phyloP scores from a whole-genome alignment of 306 rosid species.

The Styphnolobium japonicum region DNA sequence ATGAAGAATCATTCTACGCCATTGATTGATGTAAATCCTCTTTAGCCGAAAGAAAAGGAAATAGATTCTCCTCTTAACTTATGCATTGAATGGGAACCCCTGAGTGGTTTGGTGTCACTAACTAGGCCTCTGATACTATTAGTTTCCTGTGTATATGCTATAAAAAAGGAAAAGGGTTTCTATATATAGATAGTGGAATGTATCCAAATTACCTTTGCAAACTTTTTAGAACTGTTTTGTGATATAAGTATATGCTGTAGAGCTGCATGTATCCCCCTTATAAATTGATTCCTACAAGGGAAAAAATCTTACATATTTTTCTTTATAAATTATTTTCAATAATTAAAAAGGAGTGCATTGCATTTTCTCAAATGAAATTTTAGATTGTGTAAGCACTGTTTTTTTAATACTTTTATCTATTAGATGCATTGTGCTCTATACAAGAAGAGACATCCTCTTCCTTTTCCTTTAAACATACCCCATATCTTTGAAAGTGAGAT shows the following conservation, averaged over 20 bases:
- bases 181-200: background rate
- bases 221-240: too few species aligned
- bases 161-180: background rate
- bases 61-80: background rate
- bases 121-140: background rate
- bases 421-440: background rate
- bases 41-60: background rate
- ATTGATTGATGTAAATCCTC: background rate
- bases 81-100: background rate
- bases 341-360: background rate
- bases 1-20: conserved; percentile 1
- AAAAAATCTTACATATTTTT: background rate
- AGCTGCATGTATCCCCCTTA: background rate
- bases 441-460: background rate
- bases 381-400: background rate
- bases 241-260: background rate
- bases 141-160: background rate
- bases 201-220: too few species aligned
- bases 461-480: background rate
- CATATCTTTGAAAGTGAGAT: conserved; percentile 4
- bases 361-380: background rate
- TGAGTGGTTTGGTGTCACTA: background rate
- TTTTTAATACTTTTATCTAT: too few species aligned
- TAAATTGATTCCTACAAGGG: background rate
- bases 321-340: background rate